phyloP scores from a whole-genome alignment of 257 asterid species.

The Nicotiana obtusifolia region DNA sequence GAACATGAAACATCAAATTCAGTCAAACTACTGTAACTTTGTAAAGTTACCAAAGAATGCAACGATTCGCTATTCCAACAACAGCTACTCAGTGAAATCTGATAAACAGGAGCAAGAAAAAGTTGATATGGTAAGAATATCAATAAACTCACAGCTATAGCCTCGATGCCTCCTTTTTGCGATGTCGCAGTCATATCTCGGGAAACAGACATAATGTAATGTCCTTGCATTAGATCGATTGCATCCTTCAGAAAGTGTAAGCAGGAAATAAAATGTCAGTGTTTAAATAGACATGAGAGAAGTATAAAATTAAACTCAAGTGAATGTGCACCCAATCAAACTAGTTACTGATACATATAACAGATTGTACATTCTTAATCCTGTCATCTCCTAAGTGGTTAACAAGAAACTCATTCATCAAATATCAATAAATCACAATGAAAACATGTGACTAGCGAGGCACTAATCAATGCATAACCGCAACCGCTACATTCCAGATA shows the following conservation, averaged over 20 bases:
- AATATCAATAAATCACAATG: not conserved
- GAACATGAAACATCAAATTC: not conserved
- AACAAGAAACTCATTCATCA: slow-evolving; percentile 3
- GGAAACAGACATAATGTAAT: slow-evolving; percentile 66
- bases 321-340: not conserved
- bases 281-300: not conserved
- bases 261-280: not conserved
- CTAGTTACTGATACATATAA: not conserved
- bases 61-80: not conserved
- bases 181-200: slow-evolving; percentile 64
- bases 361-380: not conserved
- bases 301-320: not conserved
- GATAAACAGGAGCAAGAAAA: not conserved
- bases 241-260: slow-evolving; percentile 53
- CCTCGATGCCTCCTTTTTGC: slow-evolving; percentile 51
- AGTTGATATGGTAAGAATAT: not conserved
- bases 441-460: not conserved
- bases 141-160: slow-evolving; percentile 60
- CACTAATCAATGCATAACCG: not conserved
- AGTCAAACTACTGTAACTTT: not conserved
- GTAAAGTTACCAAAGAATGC: not conserved
- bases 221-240: slow-evolving; percentile 81
- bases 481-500: not conserved
- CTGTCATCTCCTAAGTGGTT: not conserved
- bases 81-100: slow-evolving; percentile 4